These are phyloP conservation scores for Zelopaecilomyces penicillatus DNA, from an alignment of 2,329 filamentous ascomycete genomes.

Conservation along the genomic window DNA sequence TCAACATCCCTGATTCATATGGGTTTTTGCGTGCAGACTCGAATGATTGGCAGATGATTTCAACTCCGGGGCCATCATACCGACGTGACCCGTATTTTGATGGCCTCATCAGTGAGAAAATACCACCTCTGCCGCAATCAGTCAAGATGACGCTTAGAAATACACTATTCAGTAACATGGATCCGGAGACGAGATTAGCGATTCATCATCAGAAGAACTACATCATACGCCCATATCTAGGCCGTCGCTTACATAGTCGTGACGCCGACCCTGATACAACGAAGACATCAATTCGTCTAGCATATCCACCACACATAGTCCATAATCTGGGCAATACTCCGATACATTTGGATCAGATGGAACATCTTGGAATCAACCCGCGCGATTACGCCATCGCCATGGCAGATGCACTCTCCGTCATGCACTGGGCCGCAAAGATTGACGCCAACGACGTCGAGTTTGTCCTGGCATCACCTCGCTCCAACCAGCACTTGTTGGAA, in stretches of 20 bases:
- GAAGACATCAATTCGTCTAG: background rate
- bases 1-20: background rate
- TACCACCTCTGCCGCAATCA: slow-evolving; percentile 11
- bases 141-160: slow-evolving; percentile 13
- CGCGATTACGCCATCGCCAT: slow-evolving; percentile 33
- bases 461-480: slow-evolving; percentile 31
- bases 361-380: slow-evolving; percentile 28
- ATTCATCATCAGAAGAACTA: slow-evolving; percentile 34
- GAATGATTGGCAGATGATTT: slow-evolving; percentile 10
- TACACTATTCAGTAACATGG: slow-evolving; percentile 9
- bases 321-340: slow-evolving; percentile 38
- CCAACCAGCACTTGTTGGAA: background rate
- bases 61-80: slow-evolving; percentile 12
- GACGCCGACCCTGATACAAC: background rate
- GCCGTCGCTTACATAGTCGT: slow-evolving; percentile 18
- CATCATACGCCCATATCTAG: slow-evolving; percentile 41
- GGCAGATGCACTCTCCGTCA: slow-evolving; percentile 39
- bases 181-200: background rate
- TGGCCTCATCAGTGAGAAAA: slow-evolving; percentile 21
- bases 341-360: slow-evolving; percentile 41
- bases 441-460: slow-evolving; percentile 50
- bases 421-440: slow-evolving; percentile 39
- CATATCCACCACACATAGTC: background rate
- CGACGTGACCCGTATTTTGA: slow-evolving; percentile 14
- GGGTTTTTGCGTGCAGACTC: slow-evolving; percentile 1